Evolutionary conservation across 1,284 basidiomycete genomes (phyloP).

Genomic region (Cystobasidiaceae sp.): DNA sequence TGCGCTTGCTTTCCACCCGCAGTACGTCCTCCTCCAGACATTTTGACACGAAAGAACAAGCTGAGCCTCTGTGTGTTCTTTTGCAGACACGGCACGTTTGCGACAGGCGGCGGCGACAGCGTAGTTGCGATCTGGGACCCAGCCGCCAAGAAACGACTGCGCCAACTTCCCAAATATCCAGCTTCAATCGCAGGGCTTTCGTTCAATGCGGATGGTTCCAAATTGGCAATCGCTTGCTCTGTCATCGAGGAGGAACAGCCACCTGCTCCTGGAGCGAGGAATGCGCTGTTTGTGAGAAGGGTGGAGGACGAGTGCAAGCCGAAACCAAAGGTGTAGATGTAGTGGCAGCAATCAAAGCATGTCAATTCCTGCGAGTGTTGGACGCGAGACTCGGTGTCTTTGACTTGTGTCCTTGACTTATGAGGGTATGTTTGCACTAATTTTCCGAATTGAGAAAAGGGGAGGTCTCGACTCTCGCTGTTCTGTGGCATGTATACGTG

Average conservation of each 20-base stretch:
- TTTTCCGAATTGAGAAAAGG: too few species aligned
- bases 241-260: slow-evolving; percentile 83
- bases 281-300: slow-evolving; percentile 47
- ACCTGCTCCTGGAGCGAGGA: slow-evolving; percentile 43
- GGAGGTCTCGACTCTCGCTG: too few species aligned
- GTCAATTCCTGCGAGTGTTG: too few species aligned
- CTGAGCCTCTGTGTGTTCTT: background rate
- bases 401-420: too few species aligned
- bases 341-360: too few species aligned
- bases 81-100: slow-evolving; percentile 82
- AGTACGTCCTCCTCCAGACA: slow-evolving; percentile 51
- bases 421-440: too few species aligned
- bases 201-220: slow-evolving; percentile 76
- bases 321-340: slow-evolving; percentile 37
- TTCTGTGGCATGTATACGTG: too few species aligned
- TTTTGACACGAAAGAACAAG: too few species aligned
- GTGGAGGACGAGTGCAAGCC: slow-evolving; percentile 50
- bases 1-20: slow-evolving; percentile 85
- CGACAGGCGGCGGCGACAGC: slow-evolving; percentile 85
- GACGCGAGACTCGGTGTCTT: too few species aligned
- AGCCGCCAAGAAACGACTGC: slow-evolving; percentile 87
- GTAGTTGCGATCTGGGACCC: slow-evolving; percentile 95
- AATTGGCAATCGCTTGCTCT: slow-evolving; percentile 72
- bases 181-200: slow-evolving; percentile 64
- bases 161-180: slow-evolving; percentile 76